phyloP scores from a whole-genome alignment of 257 asterid species.

The Solanum infundibuliforme region DNA sequence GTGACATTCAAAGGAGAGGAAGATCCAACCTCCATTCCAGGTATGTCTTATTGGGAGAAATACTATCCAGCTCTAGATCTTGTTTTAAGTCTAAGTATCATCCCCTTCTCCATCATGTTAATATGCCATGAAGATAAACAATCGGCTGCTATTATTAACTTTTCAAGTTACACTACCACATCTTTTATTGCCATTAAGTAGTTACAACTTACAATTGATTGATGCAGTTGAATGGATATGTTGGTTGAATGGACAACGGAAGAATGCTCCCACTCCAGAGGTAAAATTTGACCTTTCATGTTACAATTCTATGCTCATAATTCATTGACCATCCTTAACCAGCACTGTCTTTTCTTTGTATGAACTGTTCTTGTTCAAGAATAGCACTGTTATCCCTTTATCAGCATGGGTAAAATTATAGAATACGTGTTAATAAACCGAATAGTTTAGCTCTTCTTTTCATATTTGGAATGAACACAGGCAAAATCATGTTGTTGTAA shows the following conservation, averaged over 20 bases:
- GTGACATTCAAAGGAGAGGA: slow-evolving; percentile 83
- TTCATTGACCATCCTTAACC: not conserved
- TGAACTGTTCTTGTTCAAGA: not conserved
- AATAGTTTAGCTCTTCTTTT: not conserved
- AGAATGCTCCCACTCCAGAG: slow-evolving; percentile 85
- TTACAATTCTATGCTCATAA: not conserved
- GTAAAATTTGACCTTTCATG: slow-evolving; percentile 16
- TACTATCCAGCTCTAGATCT: not conserved
- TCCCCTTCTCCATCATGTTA: not conserved
- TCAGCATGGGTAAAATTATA: not conserved
- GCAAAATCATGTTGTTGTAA: not conserved
- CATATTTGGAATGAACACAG: not conserved
- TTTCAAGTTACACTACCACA: not conserved
- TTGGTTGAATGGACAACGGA: slow-evolving; percentile 98
- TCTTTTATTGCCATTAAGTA: slow-evolving; percentile 4
- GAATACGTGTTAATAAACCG: not conserved
- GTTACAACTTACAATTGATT: slow-evolving; percentile 17
- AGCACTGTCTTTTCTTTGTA: not conserved
- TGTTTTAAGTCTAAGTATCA: not conserved
- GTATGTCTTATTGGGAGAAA: slow-evolving; percentile 20
- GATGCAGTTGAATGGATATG: slow-evolving; percentile 96
- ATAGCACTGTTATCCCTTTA: not conserved
- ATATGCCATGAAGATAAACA: not conserved
- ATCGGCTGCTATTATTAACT: not conserved
- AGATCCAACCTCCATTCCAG: slow-evolving; percentile 84